These are phyloP conservation scores for Mallotus japonicus DNA, from an alignment of 441 rosid species.

Conservation along the genomic window DNA sequence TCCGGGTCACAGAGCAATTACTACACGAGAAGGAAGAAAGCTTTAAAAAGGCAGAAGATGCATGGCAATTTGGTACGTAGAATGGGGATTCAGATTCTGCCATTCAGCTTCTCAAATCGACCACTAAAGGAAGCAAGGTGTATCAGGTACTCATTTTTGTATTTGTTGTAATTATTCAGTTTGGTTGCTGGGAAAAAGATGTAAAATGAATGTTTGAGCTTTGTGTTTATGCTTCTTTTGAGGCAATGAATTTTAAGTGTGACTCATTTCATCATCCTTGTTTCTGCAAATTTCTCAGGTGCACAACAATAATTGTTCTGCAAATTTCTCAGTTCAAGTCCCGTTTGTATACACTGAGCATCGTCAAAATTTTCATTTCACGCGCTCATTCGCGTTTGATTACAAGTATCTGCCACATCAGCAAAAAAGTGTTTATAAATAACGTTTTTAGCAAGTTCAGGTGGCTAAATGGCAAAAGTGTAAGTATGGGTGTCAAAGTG, in stretches of 20 bases:
- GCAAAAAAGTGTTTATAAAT: no score
- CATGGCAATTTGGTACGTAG: no score
- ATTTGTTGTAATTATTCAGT: slow-evolving; percentile 14
- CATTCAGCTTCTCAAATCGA: slow-evolving; percentile 52
- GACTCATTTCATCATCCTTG: background rate
- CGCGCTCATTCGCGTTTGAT: no score
- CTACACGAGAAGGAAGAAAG: slow-evolving; percentile 72
- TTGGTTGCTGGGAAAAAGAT: slow-evolving; percentile 25
- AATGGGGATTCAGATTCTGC: slow-evolving; percentile 67
- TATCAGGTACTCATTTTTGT: slow-evolving; percentile 46
- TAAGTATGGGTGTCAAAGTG: no score
- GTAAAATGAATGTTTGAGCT: slow-evolving; percentile 1
- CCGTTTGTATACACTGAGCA: no score
- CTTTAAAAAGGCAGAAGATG: slow-evolving; percentile 57
- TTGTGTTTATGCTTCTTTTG: slow-evolving; percentile 9
- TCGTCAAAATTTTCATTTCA: no score
- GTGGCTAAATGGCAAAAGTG: no score
- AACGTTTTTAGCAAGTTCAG: no score
- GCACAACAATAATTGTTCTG: no score
- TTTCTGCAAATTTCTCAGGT: background rate
- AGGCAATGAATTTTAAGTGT: background rate
- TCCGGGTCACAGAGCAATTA: slow-evolving; percentile 80
- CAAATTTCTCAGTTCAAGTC: no score
- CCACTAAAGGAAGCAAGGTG: slow-evolving; percentile 73
- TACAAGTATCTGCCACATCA: no score